Conservation (phyloP, 2,329 filamentous ascomycete genomes). For the Lanzia echinophila region DNA sequence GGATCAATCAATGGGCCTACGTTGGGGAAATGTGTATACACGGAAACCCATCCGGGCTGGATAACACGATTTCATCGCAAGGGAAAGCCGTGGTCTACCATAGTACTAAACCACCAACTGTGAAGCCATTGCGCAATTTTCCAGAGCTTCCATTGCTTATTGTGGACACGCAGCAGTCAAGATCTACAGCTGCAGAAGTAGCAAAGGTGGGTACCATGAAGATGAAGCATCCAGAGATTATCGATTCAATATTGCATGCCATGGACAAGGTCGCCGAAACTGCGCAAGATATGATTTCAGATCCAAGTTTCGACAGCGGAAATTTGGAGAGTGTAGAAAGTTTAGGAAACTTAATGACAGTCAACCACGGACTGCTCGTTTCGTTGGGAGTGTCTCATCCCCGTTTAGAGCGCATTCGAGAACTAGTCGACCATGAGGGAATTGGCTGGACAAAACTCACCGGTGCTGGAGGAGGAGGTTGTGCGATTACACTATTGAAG, state of each 20-base stretch:
- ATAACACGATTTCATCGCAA: conserved; percentile 91
- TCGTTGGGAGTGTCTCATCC: conserved; percentile 92
- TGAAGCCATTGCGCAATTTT: conserved; percentile 75
- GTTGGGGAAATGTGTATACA: conserved; percentile 97
- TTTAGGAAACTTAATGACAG: conserved; percentile 80
- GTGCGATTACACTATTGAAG: conserved; percentile 84
- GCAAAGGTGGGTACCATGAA: conserved; percentile 74
- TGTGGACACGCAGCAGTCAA: conserved; percentile 81
- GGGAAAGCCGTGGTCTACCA: conserved; percentile 94
- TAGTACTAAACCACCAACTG: conserved; percentile 66
- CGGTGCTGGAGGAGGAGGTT: conserved; percentile 90
- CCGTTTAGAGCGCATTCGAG: conserved; percentile 81
- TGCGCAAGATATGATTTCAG: conserved; percentile 47
- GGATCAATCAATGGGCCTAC: conserved; percentile 97
- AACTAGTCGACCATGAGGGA: conserved; percentile 80
- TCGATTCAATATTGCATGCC: conserved; percentile 73
- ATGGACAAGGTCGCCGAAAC: conserved; percentile 67
- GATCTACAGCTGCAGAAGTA: conserved; percentile 80
- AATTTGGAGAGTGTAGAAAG: conserved; percentile 59
- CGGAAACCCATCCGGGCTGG: conserved; percentile 90
- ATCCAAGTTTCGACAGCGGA: conserved; percentile 61
- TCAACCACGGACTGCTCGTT: conserved; percentile 91
- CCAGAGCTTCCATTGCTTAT: conserved; percentile 86
- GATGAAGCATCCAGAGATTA: conserved; percentile 65
- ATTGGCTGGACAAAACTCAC: conserved; percentile 98